phyloP scores from a whole-genome alignment of 2,329 filamentous ascomycete species.

The Penicillium polonicum region DNA sequence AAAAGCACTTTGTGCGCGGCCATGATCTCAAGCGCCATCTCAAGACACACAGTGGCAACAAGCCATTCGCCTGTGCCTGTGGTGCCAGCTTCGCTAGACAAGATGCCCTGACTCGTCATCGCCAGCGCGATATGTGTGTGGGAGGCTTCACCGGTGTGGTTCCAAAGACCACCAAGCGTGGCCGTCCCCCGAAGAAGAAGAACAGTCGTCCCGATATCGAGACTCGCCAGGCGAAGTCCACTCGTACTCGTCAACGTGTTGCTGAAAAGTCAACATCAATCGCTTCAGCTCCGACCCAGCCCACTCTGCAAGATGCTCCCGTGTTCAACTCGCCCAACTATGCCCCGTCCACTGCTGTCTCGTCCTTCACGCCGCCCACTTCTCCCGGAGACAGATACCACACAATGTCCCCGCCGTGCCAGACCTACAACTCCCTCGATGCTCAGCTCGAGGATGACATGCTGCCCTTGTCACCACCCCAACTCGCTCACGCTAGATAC shows the following conservation, averaged over 20 bases:
- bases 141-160: conserved; percentile 84
- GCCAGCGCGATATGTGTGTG: conserved; percentile 94
- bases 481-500: conserved; percentile 23
- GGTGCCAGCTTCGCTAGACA: conserved; percentile 93
- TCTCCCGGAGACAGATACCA: conserved; percentile 45
- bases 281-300: conserved; percentile 20
- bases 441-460: conserved; percentile 41
- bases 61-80: conserved; percentile 91
- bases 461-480: conserved; percentile 35
- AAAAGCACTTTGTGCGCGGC: conserved; percentile 94
- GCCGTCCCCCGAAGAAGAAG: conserved; percentile 60
- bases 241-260: conserved; percentile 49
- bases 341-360: conserved; percentile 44
- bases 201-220: conserved; percentile 62
- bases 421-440: conserved; percentile 39
- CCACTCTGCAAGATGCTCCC: conserved; percentile 34
- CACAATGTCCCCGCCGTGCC: conserved; percentile 38
- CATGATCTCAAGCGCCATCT: conserved; percentile 96
- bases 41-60: conserved; percentile 95
- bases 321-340: conserved; percentile 44
- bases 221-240: conserved; percentile 57
- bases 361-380: conserved; percentile 49
- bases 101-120: conserved; percentile 89
- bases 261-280: conserved; percentile 38
- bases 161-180: conserved; percentile 66